Evolutionary conservation across 805 yeast species (phyloP), one percentile per base, ranked within the genome.

Genomic region (Ogataea thermomethanolica): DNA sequence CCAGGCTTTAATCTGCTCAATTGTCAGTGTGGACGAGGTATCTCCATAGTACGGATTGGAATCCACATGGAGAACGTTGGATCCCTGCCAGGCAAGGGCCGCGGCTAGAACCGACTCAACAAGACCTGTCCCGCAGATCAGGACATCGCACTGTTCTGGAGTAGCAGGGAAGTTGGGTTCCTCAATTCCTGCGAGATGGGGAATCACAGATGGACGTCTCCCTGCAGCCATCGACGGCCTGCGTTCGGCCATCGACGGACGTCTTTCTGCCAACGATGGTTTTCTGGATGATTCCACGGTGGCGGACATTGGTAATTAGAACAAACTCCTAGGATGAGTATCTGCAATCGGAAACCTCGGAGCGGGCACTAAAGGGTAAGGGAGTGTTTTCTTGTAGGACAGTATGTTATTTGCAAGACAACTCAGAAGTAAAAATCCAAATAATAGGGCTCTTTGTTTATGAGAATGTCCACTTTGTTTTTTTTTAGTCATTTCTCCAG

Each of bases 11-110:
- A 89, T 63, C 62, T 93, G 96, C 50, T 88, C 95, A 34, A 89
- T 76, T 14, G 95, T 84, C 37, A 93, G 65, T 3, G 96, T 85
- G 5, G 97, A 89, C 35, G 82, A 74, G 25, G 83, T 74, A 59
- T 90, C 98, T 14, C 99, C 99, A 55, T 93, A 93, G 59, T 86
- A 82, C 22, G 78, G 73, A 56, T 89, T 84, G 30, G 79, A 70
- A 61, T 93, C 99, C 23, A 93, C 78, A 58, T 93, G 99, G 31
- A 93, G 67, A 7, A 93, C 97, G 49, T 75, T 79, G n/a, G 93
- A 79, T n/a, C 99, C 99, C 54, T 88, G 96, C 98, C 99, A 93
- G 9, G 97, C 84, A 33, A 93, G 70, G 0, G 97, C 91, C 9
- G 97, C 95, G 0, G 98, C 96, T 35, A 89, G 64, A 9, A 93